A percentile compares a stretch with the other conserved stretches of the same genome.
Evolutionary conservation across 179 eudicot species (phyloP).

Genomic region (Pouteria campechiana): DNA sequence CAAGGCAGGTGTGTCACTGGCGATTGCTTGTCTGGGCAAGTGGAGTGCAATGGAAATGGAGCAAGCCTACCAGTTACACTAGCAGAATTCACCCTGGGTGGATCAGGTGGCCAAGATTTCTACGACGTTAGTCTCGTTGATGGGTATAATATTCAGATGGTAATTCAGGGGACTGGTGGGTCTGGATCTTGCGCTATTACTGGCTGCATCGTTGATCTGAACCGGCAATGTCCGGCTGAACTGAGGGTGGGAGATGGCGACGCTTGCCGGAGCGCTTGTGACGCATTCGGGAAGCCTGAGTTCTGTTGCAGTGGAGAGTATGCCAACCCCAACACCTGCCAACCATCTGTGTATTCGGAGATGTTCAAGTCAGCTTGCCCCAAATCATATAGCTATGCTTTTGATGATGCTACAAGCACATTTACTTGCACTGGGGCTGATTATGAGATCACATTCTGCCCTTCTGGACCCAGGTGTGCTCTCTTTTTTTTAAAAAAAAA

Average conservation of each 20-base stretch:
- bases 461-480: conserved; percentile 61
- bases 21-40: conserved; percentile 51
- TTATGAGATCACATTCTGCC: conserved; percentile 77
- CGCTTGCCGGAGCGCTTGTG: conserved; percentile 89
- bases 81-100: conserved; percentile 66
- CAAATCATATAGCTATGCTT: conserved; percentile 82
- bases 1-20: conserved; percentile 52
- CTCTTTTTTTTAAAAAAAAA: too few species aligned
- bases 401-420: conserved; percentile 84
- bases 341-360: conserved; percentile 64
- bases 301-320: conserved; percentile 81
- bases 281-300: conserved; percentile 69
- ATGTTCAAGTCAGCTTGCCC: conserved; percentile 81
- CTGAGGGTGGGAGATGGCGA: conserved; percentile 38
- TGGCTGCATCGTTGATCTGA: conserved; percentile 55
- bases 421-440: conserved; percentile 81
- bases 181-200: conserved; percentile 50
- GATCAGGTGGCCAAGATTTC: conserved; percentile 52
- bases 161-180: conserved; percentile 54
- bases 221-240: conserved; percentile 48
- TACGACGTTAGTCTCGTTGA: conserved; percentile 90
- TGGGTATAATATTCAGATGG: conserved; percentile 69
- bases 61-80: conserved; percentile 69
- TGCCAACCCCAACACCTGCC: conserved; percentile 55
- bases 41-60: conserved; percentile 54